phyloP scores from a whole-genome alignment of 768 basidiomycete species.

The Fistulinella prunicolor region DNA sequence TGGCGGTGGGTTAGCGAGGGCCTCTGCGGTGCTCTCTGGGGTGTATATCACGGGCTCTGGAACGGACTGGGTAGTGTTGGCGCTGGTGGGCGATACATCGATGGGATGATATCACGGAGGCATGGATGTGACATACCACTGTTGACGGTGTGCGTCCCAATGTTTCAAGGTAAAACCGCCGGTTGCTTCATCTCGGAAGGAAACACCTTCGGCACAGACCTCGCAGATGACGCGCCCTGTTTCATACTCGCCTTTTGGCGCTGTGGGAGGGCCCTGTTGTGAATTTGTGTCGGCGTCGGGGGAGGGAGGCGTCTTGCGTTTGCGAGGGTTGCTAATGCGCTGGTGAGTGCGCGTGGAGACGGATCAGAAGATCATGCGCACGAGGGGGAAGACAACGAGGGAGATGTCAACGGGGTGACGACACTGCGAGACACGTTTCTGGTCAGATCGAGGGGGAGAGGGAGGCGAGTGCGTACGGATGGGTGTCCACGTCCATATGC shows the following conservation, averaged over 20 bases:
- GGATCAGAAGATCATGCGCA: conserved; percentile 22
- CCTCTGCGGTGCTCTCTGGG: conserved; percentile 40
- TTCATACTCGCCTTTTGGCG: conserved; percentile 54
- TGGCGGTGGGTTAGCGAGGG: conserved; percentile 45
- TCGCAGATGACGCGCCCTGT: conserved; percentile 65
- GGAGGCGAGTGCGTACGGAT: conserved; percentile 16
- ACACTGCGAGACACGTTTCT: conserved; percentile 13
- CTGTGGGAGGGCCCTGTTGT: conserved; percentile 8
- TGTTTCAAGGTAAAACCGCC: conserved; percentile 64
- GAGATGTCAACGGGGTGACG: conserved; percentile 10
- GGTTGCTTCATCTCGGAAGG: conserved; percentile 62
- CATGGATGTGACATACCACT: conserved; percentile 45
- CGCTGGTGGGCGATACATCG: conserved; percentile 19
- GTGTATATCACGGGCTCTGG: conserved; percentile 41
- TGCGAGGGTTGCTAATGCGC: conserved; percentile 34
- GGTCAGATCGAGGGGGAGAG: conserved; percentile 14
- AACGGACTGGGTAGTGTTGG: conserved; percentile 31
- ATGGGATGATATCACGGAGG: conserved; percentile 1
- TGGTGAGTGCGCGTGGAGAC: conserved; percentile 12
- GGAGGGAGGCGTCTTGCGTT: conserved; percentile 38
- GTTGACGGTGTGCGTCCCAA: conserved; percentile 64
- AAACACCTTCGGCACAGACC: conserved; percentile 56
- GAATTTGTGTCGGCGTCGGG: conserved; percentile 13
- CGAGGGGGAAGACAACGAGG: conserved; percentile 14
- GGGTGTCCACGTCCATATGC: conserved; percentile 19